Base-by-base conservation (phyloP, 805 yeast genomes). In the Maudiozyma barnettii region DNA sequence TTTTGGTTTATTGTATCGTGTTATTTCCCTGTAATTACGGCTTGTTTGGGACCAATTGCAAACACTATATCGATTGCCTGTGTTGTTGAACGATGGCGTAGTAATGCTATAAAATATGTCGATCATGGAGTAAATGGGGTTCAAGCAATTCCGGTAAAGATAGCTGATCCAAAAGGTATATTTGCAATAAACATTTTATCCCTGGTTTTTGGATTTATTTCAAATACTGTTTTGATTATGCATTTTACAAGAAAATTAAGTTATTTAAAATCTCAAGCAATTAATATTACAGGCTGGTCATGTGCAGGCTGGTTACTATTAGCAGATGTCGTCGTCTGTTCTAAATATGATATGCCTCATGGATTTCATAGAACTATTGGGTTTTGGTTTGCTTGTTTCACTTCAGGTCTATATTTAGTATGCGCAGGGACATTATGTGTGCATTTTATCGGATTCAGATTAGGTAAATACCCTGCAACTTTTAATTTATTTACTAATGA, bases 41-140 rank as follows among this genome's bases (percentile, higher is more conserved):
- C 91, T 5, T 84, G 91, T 54, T 56, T 81, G 35, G 95, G 93
- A 0, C 95, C 95, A 0, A 55, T 87, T 23, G 81, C 91, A 6
- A 85, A 85, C 54, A 75, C 84, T 72, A 73, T 80, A 39, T 82
- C 91, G 0, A 69, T 84, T 5, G 79, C 84, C 1, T 86, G 90
- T 5, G 71, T 85, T 14, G 78, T 81, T 0, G 81, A 83, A 48
- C 71, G 74, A 43, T 87, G 96, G 96, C 62, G 82, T 45, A 41
- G 58, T 5, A 33, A 23, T 16, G 39, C 19, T 9, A 29, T 45
- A 4, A 30, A 39, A 39, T 39, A 39, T 14, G 18, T 22, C 2
- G 30, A 21, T 23, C 19, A 9, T 5, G 30, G 41, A 9, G 21
- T 30, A 7, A 20, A 33, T 2, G 45, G 44, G 39, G 53, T 51